Evolutionary conservation across 2,329 filamentous ascomycete species (phyloP).

Genomic region (Colletotrichum simmondsii): DNA sequence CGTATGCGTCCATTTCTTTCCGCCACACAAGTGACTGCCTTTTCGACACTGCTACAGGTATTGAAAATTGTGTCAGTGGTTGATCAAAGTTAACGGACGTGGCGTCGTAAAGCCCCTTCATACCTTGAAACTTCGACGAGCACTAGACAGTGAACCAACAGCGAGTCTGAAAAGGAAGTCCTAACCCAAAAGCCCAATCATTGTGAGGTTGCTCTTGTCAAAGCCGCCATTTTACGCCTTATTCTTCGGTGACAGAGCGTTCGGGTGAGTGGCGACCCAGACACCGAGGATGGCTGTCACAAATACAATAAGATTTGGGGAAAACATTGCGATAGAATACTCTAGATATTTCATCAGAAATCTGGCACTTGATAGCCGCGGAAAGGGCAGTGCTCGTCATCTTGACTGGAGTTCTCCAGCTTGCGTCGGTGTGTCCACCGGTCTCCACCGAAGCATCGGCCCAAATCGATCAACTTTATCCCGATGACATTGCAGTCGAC

Average conservation of each 20-base stretch:
- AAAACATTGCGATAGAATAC: no score
- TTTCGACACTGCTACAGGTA: slow-evolving; percentile 6
- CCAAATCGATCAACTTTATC: slow-evolving; percentile 11
- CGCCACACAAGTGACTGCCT: slow-evolving; percentile 35
- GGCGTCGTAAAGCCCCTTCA: background rate
- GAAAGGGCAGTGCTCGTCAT: background rate
- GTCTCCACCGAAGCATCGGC: slow-evolving; percentile 2
- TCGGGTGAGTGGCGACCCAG: slow-evolving; percentile 52
- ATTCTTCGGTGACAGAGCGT: slow-evolving; percentile 46
- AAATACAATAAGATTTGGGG: no score
- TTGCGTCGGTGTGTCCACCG: background rate
- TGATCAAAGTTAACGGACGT: background rate
- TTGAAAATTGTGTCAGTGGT: background rate
- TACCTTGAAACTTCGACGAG: slow-evolving; percentile 44
- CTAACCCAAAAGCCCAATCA: slow-evolving; percentile 48
- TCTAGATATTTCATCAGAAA: no score
- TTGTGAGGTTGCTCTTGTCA: slow-evolving; percentile 47
- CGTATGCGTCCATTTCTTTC: slow-evolving; percentile 47
- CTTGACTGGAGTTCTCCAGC: background rate
- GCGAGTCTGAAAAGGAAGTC: slow-evolving; percentile 50
- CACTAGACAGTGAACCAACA: slow-evolving; percentile 47
- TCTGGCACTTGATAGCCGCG: no score
- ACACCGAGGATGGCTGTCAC: slow-evolving; percentile 49
- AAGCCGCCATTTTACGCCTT: slow-evolving; percentile 41
- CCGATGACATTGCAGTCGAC: background rate